Percentiles rank a stretch among this genome's conserved stretches.
Conservation (phyloP, 2,329 filamentous ascomycete species). For the Exophiala alcalophila region DNA sequence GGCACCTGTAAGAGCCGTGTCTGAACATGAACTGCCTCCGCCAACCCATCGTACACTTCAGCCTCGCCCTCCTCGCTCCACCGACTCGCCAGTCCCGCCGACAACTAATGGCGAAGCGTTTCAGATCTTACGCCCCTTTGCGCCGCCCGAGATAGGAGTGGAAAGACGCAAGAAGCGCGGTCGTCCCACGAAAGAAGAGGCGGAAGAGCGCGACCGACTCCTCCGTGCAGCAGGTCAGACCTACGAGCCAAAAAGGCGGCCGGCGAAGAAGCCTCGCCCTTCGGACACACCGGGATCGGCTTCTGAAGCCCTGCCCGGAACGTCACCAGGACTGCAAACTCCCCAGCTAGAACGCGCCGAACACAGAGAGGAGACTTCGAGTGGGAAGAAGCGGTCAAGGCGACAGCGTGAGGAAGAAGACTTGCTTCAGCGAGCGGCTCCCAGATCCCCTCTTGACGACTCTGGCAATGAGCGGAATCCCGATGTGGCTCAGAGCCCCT, state of each 20-base stretch:
- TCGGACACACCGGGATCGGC: conserved; percentile 24
- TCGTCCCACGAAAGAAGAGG: conserved; percentile 31
- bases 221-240: conserved; percentile 27
- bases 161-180: conserved; percentile 28
- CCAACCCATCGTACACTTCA: conserved; percentile 24
- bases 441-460: conserved; percentile 20
- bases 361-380: conserved; percentile 21
- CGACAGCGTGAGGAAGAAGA: conserved; percentile 15
- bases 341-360: conserved; percentile 13
- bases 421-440: conserved; percentile 1
- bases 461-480: conserved; percentile 22
- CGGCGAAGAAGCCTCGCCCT: conserved; percentile 27
- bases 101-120: conserved; percentile 27
- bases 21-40: conserved; percentile 18
- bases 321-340: conserved; percentile 21
- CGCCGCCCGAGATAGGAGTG: conserved; percentile 13
- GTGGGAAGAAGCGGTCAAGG: conserved; percentile 21
- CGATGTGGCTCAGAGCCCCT: conserved; percentile 23
- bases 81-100: conserved; percentile 27
- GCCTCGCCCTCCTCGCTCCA: conserved; percentile 27
- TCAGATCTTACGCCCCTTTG: conserved; percentile 20
- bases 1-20: conserved; percentile 11
- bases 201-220: conserved; percentile 28
- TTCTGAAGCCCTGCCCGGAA: conserved; percentile 16
- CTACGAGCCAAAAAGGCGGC: conserved; percentile 30